phyloP scores from a whole-genome alignment of 75 land plant species.

The Ceratopteris richardii region DNA sequence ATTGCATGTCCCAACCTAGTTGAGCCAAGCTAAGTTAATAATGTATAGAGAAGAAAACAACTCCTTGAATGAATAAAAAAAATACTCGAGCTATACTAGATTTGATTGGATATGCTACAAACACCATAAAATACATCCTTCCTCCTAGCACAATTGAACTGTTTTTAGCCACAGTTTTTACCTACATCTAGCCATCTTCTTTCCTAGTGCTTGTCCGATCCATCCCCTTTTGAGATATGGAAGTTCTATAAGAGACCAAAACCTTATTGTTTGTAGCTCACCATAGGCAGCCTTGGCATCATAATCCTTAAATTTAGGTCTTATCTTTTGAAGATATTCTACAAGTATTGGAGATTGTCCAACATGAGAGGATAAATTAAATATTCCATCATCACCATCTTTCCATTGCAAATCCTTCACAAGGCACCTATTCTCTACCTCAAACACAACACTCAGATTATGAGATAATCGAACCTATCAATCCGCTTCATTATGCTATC shows the following conservation, averaged over 20 bases:
- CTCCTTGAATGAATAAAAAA: conserved; percentile 61
- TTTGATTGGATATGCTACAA: conserved; percentile 32
- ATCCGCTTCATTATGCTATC: conserved; percentile 55
- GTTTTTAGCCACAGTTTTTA: conserved; percentile 40
- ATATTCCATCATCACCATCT: conserved; percentile 13
- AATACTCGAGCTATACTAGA: conserved; percentile 65
- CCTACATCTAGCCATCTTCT: conserved; percentile 44
- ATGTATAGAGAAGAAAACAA: conserved; percentile 67
- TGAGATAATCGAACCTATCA: conserved; percentile 61
- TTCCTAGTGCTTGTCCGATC: conserved; percentile 46
- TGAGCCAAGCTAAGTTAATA: conserved; percentile 79
- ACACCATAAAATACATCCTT: conserved; percentile 42
- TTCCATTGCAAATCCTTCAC: conserved; percentile 10
- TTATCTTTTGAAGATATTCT: conserved; percentile 42
- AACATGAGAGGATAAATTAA: conserved; percentile 15
- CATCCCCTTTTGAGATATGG: conserved; percentile 33
- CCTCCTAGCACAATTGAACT: conserved; percentile 53
- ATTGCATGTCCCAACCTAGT: conserved; percentile 78
- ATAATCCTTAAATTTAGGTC: conserved; percentile 15
- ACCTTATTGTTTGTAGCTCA: conserved; percentile 27
- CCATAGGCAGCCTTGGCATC: conserved; percentile 49
- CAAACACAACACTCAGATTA: conserved; percentile 63
- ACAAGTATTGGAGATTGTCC: conserved; percentile 40
- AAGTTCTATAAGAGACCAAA: conserved; percentile 33
- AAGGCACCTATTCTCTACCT: conserved; percentile 51